Base-by-base conservation (phyloP, 495 filamentous ascomycete genomes). In the Penicillium robsamsonii region DNA sequence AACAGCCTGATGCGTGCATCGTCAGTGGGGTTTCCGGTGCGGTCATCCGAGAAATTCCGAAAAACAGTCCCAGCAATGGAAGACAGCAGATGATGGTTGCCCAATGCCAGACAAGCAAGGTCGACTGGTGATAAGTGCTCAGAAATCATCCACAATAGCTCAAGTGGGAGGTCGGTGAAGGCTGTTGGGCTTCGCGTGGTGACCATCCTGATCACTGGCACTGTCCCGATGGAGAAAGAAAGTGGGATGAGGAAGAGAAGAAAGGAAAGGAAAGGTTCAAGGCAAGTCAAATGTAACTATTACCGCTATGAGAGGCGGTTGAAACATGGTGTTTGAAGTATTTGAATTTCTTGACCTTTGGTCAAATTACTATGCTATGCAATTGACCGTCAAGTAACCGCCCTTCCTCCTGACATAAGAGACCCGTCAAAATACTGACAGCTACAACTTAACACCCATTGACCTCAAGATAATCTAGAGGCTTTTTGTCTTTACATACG, bases 131-230 rank as follows among this genome's bases (percentile, higher is more conserved):
- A 24, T 44, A 35, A 33, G 18, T 53, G 10, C 25, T 31, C 38
- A 43, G 50, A 53, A 5, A 44, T 53, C 24, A 40, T 50, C 25
- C 25, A 43, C 9, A 53, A 33, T 11, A 50, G 22, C 48, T 48
- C 30, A 48, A 48, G 30, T 41, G 35, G 48, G 2, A 40, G 33
- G 11, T 38, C 31, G 12, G 46, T 37, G n/a, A 49, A 49, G 30
- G 11, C 24, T 45, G 43, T 4, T 45, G 13, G 24, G 13, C 29
- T n/a, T 27, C 24, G 22, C n/a, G n/a, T 2, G 42, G 17, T 45
- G 24, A 5, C 5, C 43, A 45, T 45, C 24, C 43, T n/a, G 25
- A 27, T 27, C 25, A 27, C 25, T 27, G 6, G 25, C 4, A 7
- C 25, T 27, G 6, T 27, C 25, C 25, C 25, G 6, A 25, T 25